phyloP scores from a whole-genome alignment of 1,284 basidiomycete genomes.

The Apiotrichum veenhuisii region DNA sequence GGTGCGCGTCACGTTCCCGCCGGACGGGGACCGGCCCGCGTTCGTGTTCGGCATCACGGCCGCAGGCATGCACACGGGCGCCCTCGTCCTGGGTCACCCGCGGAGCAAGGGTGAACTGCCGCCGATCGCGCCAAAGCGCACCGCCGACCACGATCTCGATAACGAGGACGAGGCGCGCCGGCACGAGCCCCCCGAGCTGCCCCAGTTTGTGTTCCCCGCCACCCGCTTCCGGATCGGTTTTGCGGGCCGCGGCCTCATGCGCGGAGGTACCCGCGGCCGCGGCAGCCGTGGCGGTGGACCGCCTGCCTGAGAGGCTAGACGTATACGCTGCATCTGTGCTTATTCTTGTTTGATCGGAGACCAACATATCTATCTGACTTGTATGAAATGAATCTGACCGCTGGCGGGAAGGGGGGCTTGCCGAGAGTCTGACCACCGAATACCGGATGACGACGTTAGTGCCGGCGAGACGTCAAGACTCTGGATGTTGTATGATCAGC shows the following conservation, averaged over 20 bases:
- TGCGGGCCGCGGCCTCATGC: conserved; percentile 16
- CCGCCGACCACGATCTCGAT: not conserved
- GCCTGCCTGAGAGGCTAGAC: not conserved
- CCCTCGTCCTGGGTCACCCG: conserved; percentile 65
- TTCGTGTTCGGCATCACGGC: conserved; percentile 76
- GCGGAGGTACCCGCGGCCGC: not conserved
- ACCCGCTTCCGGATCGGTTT: conserved; percentile 15
- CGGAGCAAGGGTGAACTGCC: conserved; percentile 3
- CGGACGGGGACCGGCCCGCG: conserved; percentile 46
- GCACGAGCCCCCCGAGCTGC: not conserved
- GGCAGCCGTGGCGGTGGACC: not conserved
- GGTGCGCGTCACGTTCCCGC: conserved; percentile 62
- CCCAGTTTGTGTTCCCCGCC: not conserved
- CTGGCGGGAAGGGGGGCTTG: too few relatives aligned
- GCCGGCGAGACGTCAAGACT: too few relatives aligned
- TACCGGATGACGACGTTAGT: too few relatives aligned
- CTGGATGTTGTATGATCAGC: too few relatives aligned
- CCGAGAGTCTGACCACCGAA: too few relatives aligned
- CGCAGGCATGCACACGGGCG: conserved; percentile 82
- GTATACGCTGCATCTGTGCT: too few relatives aligned
- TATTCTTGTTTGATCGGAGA: too few relatives aligned
- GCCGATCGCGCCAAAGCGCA: not conserved
- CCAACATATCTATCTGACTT: too few relatives aligned
- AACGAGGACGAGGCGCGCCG: not conserved
- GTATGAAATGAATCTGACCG: too few relatives aligned